Evolutionary conservation across 345 rosid genomes (phyloP).

Genomic region (Carallia pectinifolia): DNA sequence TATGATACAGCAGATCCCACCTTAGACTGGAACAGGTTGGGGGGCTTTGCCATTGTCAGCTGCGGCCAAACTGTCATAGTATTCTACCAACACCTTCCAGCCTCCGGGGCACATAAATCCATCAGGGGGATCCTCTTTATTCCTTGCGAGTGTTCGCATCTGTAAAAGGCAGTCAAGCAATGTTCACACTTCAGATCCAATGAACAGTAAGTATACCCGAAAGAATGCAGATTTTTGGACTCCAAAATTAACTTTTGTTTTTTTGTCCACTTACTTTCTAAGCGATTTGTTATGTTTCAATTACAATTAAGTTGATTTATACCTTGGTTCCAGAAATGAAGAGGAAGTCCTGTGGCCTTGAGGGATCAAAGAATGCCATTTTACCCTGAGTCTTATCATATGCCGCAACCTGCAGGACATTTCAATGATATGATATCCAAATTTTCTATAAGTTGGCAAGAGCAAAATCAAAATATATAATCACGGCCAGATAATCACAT

Average conservation of each 20-base stretch:
- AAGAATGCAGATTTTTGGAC: background rate
- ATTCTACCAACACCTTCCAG: slow-evolving; percentile 88
- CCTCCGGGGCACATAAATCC: slow-evolving; percentile 99
- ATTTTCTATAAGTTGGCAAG: background rate
- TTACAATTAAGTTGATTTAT: background rate
- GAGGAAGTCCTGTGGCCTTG: slow-evolving; percentile 81
- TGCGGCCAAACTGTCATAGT: slow-evolving; percentile 68
- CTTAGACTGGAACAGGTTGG: slow-evolving; percentile 63
- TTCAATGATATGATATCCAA: background rate
- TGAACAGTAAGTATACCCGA: background rate
- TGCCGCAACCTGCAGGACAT: slow-evolving; percentile 71
- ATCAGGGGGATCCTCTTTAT: slow-evolving; percentile 86
- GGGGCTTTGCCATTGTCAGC: slow-evolving; percentile 50
- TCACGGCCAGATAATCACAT: slow-evolving; percentile 10
- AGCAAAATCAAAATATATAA: background rate
- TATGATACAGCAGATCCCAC: slow-evolving; percentile 22
- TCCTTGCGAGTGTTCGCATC: slow-evolving; percentile 95
- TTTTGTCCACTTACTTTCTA: too few species aligned
- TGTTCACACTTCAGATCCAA: background rate
- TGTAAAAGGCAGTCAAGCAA: slow-evolving; percentile 26
- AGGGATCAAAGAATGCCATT: slow-evolving; percentile 98
- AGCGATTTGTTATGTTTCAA: too few species aligned
- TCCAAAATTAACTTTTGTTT: too few species aligned
- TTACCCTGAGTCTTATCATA: slow-evolving; percentile 92
- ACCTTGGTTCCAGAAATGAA: slow-evolving; percentile 99